Base-by-base conservation (phyloP, 2,329 filamentous ascomycete genomes). In the Ilyonectria robusta region DNA sequence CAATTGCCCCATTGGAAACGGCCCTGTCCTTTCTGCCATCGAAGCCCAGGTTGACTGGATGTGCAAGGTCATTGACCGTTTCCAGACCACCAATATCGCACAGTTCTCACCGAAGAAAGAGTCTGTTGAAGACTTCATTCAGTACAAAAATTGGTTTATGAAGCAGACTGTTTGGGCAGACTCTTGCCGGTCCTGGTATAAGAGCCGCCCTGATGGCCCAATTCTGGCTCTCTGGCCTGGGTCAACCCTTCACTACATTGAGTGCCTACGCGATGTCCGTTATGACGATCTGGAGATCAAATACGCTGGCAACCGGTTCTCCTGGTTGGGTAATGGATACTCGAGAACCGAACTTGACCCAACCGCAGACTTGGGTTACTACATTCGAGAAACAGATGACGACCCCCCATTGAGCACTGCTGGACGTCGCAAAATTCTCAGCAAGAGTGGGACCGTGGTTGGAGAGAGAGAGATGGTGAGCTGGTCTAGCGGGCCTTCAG, bases 1-100 rank as follows among this genome's bases (percentile, higher is more conserved):
- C 8, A 83, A 82, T 65, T 80, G 77, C 37, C 80, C 80, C 0
- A 78, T 83, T 21, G 80, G 78, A 23, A 81, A 82, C 67, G 80
- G 72, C 46, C 67, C 70, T 15, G 79, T 84, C 0, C 76, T 85
- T 4, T 80, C 77, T 2, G 82, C 81, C 4, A 83, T 85, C 61
- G 84, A 87, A 69, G 78, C 80, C 58, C 81, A 85, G 65, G 83
- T 82, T 4, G 84, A 87, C 69, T 87, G 85, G 77, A 82, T 86
- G 68, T 81, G 83, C 69, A 83, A 84, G 68, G 73, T 86, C 44
- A 81, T 88, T 65, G 82, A 86, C 75, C 82, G 84, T 44, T 84
- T 82, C 70, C 82, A 87, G 73, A 84, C 81, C 3, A 71, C 42
- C 55, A 74, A 84, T 73, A 84, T 87, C 61, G 73, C 75, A 6